Evolutionary conservation across 352 stramenopile species (phyloP).

Genomic region (Phytophthora palmivora): DNA sequence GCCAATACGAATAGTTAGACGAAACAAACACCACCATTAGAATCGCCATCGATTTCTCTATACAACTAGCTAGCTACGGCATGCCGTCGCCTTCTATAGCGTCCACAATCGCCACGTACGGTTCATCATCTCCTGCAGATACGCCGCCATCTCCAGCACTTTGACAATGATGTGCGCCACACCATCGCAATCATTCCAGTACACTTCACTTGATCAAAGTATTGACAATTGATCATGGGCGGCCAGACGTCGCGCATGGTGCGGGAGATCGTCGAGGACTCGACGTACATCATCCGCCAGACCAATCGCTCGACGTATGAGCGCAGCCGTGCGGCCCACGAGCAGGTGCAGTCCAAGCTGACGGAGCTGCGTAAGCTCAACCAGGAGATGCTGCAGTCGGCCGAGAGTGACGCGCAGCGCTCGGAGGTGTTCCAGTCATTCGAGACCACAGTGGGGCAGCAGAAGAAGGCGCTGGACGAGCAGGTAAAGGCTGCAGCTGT

Average conservation of each 20-base stretch:
- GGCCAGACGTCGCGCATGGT: conserved; percentile 85
- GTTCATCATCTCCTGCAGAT: conserved; percentile 86
- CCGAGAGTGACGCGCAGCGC: conserved; percentile 56
- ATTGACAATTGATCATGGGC: conserved; percentile 56
- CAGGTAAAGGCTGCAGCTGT: conserved; percentile 39
- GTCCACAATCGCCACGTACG: conserved; percentile 50
- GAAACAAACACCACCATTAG: neutral
- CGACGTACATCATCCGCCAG: conserved; percentile 80
- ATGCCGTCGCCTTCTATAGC: neutral
- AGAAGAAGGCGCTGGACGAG: conserved; percentile 75
- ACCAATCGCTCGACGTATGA: conserved; percentile 79
- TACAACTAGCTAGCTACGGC: neutral
- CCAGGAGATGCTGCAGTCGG: conserved; percentile 67
- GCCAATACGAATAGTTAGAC: conserved; percentile 6
- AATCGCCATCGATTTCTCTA: conserved; percentile 1
- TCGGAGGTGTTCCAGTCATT: conserved; percentile 69
- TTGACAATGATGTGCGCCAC: conserved; percentile 17
- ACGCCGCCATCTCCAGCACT: conserved; percentile 68
- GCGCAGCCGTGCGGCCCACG: conserved; percentile 54
- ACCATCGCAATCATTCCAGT: conserved; percentile 19
- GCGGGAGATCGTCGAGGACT: conserved; percentile 79
- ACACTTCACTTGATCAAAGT: conserved; percentile 3
- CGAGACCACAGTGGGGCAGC: conserved; percentile 46
- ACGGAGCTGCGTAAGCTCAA: conserved; percentile 63
- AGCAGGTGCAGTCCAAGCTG: conserved; percentile 71